Percentiles rank a stretch among this genome's conserved stretches.
Evolutionary conservation across 2,329 filamentous ascomycete species (phyloP).

Genomic region (Pseudogymnoascus pannorum): DNA sequence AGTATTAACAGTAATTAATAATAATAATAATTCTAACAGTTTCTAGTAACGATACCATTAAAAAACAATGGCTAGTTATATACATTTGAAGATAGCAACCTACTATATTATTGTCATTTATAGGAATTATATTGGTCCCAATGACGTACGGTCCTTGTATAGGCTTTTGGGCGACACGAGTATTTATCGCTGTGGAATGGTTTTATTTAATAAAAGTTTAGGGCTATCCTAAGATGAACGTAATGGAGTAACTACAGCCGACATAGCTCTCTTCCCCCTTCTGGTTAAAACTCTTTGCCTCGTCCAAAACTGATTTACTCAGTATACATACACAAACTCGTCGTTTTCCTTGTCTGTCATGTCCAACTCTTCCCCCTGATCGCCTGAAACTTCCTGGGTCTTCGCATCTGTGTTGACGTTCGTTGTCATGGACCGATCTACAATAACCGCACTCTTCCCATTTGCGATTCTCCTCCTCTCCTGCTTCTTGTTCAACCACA

Average conservation of each 20-base stretch:
- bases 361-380: conserved; percentile 39
- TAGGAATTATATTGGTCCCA: too few relatives aligned
- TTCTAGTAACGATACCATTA: too few relatives aligned
- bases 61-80: too few relatives aligned
- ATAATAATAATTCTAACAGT: too few relatives aligned
- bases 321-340: conserved; percentile 60
- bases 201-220: not conserved
- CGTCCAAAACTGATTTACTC: conserved; percentile 9
- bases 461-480: conserved; percentile 45
- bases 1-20: too few relatives aligned
- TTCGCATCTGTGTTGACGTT: not conserved
- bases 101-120: too few relatives aligned
- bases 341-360: conserved; percentile 60
- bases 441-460: conserved; percentile 52
- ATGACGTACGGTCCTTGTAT: too few relatives aligned
- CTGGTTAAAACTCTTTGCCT: not conserved
- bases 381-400: not conserved
- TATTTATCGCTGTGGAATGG: too few relatives aligned
- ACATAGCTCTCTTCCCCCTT: not conserved
- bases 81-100: too few relatives aligned
- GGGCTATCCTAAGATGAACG: not conserved
- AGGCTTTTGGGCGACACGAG: too few relatives aligned
- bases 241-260: not conserved
- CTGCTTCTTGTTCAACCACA: conserved; percentile 51
- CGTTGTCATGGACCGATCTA: conserved; percentile 53